Evolutionary conservation across 805 yeast species (phyloP).

Genomic region (Groenewaldozyma salmanticensis): DNA sequence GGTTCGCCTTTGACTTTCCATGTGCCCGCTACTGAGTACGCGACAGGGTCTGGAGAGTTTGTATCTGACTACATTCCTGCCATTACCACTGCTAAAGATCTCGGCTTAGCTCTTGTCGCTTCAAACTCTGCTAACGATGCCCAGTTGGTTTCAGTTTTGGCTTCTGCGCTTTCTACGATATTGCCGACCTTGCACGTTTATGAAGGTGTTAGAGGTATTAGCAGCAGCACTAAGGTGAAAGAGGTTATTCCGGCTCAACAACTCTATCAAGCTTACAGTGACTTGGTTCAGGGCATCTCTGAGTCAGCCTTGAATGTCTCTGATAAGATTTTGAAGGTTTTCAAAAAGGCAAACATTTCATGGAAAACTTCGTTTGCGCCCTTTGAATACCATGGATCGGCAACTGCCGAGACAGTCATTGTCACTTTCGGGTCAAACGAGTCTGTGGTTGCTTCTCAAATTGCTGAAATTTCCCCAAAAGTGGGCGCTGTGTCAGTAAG

Average conservation of each 20-base stretch:
- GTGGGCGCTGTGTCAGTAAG: constrained; percentile 64
- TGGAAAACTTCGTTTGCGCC: constrained; percentile 46
- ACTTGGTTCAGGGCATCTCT: constrained; percentile 1
- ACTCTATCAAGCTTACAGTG: constrained; percentile 10
- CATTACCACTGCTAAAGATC: constrained; percentile 48
- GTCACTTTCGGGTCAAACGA: constrained; percentile 73
- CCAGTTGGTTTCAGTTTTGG: constrained; percentile 56
- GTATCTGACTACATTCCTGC: constrained; percentile 57
- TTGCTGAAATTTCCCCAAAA: constrained; percentile 29
- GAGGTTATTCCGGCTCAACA: constrained; percentile 30
- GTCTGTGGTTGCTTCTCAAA: constrained; percentile 41
- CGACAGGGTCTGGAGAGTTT: constrained; percentile 35
- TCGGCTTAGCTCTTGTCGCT: constrained; percentile 59
- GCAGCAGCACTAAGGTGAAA: constrained; percentile 32
- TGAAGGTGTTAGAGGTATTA: constrained; percentile 65
- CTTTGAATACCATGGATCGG: constrained; percentile 62
- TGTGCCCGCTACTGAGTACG: constrained; percentile 67
- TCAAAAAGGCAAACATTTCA: constrained; percentile 38
- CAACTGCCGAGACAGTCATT: constrained; percentile 59
- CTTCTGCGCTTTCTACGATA: constrained; percentile 50
- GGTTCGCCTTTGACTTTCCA: constrained; percentile 42
- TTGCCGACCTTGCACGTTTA: constrained; percentile 63
- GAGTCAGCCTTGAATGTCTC: constrained; percentile 3
- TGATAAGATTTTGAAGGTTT: constrained; percentile 7
- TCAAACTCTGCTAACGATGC: constrained; percentile 56